phyloP scores from a whole-genome alignment of 352 stramenopile species.

The Pythium chondricola region DNA sequence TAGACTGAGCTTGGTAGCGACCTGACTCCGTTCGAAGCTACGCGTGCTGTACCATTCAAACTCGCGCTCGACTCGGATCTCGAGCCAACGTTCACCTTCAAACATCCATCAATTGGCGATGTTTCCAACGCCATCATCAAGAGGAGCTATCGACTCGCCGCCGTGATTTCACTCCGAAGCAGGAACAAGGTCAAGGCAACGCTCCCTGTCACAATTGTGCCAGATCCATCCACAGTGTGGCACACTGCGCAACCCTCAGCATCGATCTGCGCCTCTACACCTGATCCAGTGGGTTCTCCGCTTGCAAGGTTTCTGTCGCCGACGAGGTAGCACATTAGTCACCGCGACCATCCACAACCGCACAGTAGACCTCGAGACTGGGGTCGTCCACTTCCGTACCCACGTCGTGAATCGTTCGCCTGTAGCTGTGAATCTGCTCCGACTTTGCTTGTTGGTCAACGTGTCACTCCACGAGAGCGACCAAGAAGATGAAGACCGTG shows the following conservation, averaged over 20 bases:
- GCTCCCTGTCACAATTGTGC: background rate
- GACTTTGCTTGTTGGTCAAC: background rate
- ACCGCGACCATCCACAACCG: constrained; percentile 4
- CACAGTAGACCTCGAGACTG: background rate
- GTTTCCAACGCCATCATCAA: background rate
- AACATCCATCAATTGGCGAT: background rate
- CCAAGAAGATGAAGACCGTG: background rate
- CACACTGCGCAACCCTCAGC: background rate
- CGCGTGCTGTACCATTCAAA: background rate
- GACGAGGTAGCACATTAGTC: background rate
- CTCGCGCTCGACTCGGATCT: background rate
- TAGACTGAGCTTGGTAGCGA: too few species aligned
- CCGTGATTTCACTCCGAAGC: background rate
- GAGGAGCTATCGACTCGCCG: background rate
- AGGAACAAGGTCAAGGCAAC: background rate
- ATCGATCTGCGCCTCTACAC: background rate
- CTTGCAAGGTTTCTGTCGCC: background rate
- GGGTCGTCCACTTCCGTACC: background rate
- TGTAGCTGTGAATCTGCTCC: background rate
- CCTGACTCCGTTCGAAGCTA: too few species aligned
- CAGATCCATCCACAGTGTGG: background rate
- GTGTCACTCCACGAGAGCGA: background rate
- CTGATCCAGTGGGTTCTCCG: background rate
- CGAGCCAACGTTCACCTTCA: background rate
- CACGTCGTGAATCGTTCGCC: background rate